Percentiles rank a stretch among this genome's conserved stretches.
These are phyloP conservation scores for Cetraspora pellucida DNA, from an alignment of 192 early-diverging fungal genomes.

Conservation along the genomic window DNA sequence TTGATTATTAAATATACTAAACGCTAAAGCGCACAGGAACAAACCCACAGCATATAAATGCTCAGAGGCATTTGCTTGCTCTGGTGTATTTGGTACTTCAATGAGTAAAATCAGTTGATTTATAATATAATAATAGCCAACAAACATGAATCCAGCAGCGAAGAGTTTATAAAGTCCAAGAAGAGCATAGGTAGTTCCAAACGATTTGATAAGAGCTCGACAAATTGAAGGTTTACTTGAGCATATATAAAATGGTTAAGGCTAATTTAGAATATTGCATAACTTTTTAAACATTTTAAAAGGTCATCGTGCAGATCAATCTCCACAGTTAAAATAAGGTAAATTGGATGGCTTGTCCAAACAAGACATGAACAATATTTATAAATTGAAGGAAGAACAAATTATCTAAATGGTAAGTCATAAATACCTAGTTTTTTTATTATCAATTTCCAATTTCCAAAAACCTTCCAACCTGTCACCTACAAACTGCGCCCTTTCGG, in stretches of 20 bases:
- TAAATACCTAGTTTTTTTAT: slow-evolving; percentile 46
- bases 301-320: no score
- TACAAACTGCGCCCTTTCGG: slow-evolving; percentile 57
- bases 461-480: slow-evolving; percentile 52
- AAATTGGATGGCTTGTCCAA: no score
- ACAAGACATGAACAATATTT: not conserved
- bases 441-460: slow-evolving; percentile 53
- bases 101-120: slow-evolving; percentile 48
- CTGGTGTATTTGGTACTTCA: slow-evolving; percentile 23
- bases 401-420: not conserved
- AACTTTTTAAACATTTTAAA: not conserved
- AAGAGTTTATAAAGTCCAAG: slow-evolving; percentile 65
- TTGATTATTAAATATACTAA: slow-evolving; percentile 45
- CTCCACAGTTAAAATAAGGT: no score
- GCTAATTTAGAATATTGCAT: slow-evolving; percentile 34
- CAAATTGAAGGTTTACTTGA: slow-evolving; percentile 58
- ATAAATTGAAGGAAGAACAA: not conserved
- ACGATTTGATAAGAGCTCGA: slow-evolving; percentile 57
- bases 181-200: slow-evolving; percentile 55
- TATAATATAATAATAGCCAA: slow-evolving; percentile 60
- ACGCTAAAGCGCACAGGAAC: slow-evolving; percentile 51
- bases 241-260: slow-evolving; percentile 8
- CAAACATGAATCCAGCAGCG: slow-evolving; percentile 64
- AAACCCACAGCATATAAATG: slow-evolving; percentile 60
- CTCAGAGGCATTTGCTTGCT: slow-evolving; percentile 37